Evolutionary conservation across 176 grass and related monocot genomes (phyloP).

Genomic region (Poa annua): DNA sequence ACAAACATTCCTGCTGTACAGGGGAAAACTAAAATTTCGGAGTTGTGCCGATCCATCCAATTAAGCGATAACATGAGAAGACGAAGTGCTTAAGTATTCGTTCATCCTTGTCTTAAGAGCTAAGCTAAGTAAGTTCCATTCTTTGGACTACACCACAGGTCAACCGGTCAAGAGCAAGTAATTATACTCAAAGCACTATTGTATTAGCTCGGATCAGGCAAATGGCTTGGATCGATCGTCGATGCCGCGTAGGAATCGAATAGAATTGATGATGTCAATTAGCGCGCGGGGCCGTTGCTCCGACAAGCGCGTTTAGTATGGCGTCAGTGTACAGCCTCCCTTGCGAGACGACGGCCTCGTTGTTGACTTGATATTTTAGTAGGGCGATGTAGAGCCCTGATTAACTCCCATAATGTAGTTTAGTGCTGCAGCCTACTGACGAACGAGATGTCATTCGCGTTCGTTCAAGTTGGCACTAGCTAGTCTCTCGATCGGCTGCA

Average conservation of each 20-base stretch:
- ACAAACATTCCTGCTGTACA: too few relatives aligned
- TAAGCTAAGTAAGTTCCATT: not conserved
- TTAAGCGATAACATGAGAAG: too few relatives aligned
- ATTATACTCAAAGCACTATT: not conserved
- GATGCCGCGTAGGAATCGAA: not conserved
- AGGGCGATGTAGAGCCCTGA: too few relatives aligned
- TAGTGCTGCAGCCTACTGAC: too few relatives aligned
- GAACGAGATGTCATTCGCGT: too few relatives aligned
- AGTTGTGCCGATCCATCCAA: too few relatives aligned
- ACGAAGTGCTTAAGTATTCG: too few relatives aligned
- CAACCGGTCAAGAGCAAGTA: not conserved
- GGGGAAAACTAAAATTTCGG: too few relatives aligned
- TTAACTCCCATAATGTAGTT: too few relatives aligned
- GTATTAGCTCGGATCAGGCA: not conserved
- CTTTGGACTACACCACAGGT: not conserved
- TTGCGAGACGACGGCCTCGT: not conserved
- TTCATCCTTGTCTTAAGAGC: not conserved
- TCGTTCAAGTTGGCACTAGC: too few relatives aligned
- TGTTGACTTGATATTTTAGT: not conserved
- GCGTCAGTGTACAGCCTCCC: not conserved
- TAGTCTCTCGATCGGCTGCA: too few relatives aligned
- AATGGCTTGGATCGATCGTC: not conserved
- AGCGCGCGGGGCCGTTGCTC: not conserved
- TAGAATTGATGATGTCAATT: not conserved
- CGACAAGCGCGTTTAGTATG: not conserved